Evolutionary conservation across 352 stramenopile species (phyloP), one percentile per base, ranked within the genome.

Genomic region (Phytophthora litchii): DNA sequence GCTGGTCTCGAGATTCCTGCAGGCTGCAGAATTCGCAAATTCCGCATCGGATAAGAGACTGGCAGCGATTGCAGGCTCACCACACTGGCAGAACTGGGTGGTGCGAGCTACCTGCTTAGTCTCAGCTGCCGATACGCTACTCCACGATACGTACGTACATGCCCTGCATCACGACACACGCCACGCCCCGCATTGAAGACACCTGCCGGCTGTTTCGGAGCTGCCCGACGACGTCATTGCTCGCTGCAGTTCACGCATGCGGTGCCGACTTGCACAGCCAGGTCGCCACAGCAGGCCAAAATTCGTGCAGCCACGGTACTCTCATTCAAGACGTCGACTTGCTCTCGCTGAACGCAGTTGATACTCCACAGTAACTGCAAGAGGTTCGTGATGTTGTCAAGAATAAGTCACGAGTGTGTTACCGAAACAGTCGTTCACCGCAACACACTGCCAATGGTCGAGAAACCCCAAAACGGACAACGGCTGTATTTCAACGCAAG

Each of bases 111-210:
- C 17, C 31, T 20, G 14, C 14, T 16, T 36, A 12, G 40, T 34
- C 23, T 43, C 20, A 41, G 14, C 14, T 37, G 19, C 34, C 23
- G 17, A 48, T 42, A 48, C 25, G 50, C 47, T 25, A 49, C 17
- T 42, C 40, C 8, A 3, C 11, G 14, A n/a, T 13, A 20, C n/a
- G n/a, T n/a, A n/a, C n/a, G n/a, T n/a, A n/a, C 27, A 20, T 45
- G 32, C 45, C 23, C 43, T 54, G 60, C 70, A 79, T 79, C 70
- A 76, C 72, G 2, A 14, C 10, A 14, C 47, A 52, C 54, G 41
- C 59, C 52, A 62, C 44, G 31, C 36, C 27, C 36, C 35, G 60
- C 48, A 42, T 46, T 57, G 55, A 56, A 53, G 42, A 38, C 54
- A 16, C 6, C n/a, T 4, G 4, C 16, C 60, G 19, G 54, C 54